phyloP scores from a whole-genome alignment of 768 basidiomycete species.

The Peribolospora kevripleyi region DNA sequence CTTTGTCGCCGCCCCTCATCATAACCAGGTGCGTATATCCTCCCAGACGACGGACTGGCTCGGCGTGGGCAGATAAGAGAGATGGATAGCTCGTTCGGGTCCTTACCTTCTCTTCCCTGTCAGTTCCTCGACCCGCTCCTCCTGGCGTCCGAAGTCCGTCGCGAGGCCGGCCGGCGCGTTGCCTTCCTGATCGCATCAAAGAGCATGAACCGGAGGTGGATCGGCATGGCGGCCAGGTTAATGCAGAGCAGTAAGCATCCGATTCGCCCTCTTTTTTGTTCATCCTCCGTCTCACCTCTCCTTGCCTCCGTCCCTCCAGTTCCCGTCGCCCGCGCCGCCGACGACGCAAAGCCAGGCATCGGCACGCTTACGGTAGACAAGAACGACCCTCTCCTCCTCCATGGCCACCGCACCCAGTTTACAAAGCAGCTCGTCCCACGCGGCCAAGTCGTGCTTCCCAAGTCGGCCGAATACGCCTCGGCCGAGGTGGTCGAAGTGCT shows the following conservation, averaged over 20 bases:
- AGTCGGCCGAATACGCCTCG: constrained; percentile 43
- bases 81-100: neutral
- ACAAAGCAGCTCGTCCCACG: constrained; percentile 41
- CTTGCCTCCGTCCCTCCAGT: constrained; percentile 29
- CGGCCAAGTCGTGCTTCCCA: constrained; percentile 71
- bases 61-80: neutral
- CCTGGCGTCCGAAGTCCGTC: constrained; percentile 57
- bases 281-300: constrained; percentile 5
- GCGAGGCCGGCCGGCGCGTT: constrained; percentile 56
- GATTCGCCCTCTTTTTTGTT: neutral
- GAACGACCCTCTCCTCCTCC: constrained; percentile 53
- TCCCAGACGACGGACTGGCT: neutral
- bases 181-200: constrained; percentile 72
- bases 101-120: neutral
- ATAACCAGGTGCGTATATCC: constrained; percentile 43
- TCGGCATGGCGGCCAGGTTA: constrained; percentile 56
- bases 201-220: constrained; percentile 51
- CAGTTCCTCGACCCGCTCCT: constrained; percentile 85
- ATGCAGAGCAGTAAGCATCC: constrained; percentile 56
- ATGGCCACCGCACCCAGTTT: constrained; percentile 64
- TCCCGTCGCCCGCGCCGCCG: constrained; percentile 75
- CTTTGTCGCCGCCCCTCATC: constrained; percentile 77
- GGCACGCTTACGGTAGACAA: constrained; percentile 45
- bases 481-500: constrained; percentile 73
- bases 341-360: constrained; percentile 47